Evolutionary conservation across 805 yeast genomes (phyloP).

Genomic region (Ascoidea asiatica): DNA sequence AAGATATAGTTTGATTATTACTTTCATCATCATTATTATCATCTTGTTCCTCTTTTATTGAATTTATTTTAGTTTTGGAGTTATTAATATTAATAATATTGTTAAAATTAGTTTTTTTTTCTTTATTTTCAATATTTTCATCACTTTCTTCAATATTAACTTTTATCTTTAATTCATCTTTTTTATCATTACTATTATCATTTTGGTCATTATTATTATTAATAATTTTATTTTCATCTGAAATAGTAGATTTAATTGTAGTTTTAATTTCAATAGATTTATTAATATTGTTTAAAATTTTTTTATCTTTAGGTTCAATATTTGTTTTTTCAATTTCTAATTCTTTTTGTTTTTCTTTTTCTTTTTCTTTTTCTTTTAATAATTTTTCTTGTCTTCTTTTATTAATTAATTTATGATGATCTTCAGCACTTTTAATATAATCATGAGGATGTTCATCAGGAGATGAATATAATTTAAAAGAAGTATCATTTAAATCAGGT

Average conservation of each 20-base stretch:
- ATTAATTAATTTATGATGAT: conserved; percentile 46
- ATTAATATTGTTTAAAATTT: too few species aligned
- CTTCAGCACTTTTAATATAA: conserved; percentile 55
- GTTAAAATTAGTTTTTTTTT: neutral
- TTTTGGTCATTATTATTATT: too few species aligned
- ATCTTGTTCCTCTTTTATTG: conserved; percentile 10
- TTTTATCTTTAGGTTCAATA: conserved; percentile 1
- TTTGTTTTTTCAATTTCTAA: conserved; percentile 1
- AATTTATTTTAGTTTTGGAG: conserved; percentile 3
- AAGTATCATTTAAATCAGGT: conserved; percentile 56
- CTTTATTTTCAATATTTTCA: neutral
- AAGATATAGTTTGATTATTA: too few species aligned
- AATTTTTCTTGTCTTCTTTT: neutral
- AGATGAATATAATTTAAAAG: conserved; percentile 51
- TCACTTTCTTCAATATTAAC: too few species aligned
- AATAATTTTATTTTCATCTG: too few species aligned
- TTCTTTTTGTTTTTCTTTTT: conserved; percentile 1
- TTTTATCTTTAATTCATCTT: neutral
- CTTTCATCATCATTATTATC: conserved; percentile 9
- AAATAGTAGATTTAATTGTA: too few species aligned
- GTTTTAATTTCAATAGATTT: too few species aligned
- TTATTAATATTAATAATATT: neutral
- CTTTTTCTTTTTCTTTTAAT: conserved; percentile 1
- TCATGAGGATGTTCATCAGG: conserved; percentile 69
- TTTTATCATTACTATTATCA: conserved; percentile 2